Evolutionary conservation across 2,329 filamentous ascomycete species (phyloP).

Genomic region (Diaporthe amygdali): DNA sequence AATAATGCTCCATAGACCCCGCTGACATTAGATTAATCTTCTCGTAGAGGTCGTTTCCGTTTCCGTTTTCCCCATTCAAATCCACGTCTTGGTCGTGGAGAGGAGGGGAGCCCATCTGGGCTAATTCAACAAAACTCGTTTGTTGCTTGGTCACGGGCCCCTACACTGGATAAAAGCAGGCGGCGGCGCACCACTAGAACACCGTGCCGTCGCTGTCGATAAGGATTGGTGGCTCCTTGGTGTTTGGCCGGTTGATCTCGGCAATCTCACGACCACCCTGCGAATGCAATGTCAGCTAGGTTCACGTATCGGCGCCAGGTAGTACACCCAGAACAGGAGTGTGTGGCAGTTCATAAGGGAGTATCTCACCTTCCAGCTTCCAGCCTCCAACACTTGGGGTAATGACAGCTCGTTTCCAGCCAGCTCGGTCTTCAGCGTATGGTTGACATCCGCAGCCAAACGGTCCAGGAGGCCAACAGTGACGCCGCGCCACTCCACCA

Average conservation of each 20-base stretch:
- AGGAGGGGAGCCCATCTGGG: neutral
- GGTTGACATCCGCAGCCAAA: constrained; percentile 60
- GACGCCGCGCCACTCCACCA: constrained; percentile 70
- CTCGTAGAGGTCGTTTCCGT: constrained; percentile 15
- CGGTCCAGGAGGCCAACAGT: constrained; percentile 65
- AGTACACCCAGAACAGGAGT: neutral
- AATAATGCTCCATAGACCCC: neutral
- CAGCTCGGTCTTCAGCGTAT: constrained; percentile 67
- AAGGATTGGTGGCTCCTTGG: constrained; percentile 94
- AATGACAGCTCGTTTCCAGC: constrained; percentile 75
- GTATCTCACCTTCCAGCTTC: constrained; percentile 88
- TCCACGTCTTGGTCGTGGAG: neutral
- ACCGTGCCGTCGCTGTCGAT: constrained; percentile 97
- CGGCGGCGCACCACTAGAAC: constrained; percentile 62
- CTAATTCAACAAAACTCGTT: neutral
- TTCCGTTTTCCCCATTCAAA: neutral
- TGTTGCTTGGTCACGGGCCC: neutral
- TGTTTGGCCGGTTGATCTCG: constrained; percentile 93
- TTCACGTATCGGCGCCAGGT: neutral
- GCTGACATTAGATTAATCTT: constrained; percentile 11
- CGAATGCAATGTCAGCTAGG: constrained; percentile 1
- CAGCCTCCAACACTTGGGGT: constrained; percentile 91
- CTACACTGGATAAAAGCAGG: neutral
- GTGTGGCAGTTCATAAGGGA: neutral
- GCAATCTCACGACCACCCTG: constrained; percentile 93